phyloP scores from a whole-genome alignment of 176 grass and related monocot species.

The Guadua angustifolia region DNA sequence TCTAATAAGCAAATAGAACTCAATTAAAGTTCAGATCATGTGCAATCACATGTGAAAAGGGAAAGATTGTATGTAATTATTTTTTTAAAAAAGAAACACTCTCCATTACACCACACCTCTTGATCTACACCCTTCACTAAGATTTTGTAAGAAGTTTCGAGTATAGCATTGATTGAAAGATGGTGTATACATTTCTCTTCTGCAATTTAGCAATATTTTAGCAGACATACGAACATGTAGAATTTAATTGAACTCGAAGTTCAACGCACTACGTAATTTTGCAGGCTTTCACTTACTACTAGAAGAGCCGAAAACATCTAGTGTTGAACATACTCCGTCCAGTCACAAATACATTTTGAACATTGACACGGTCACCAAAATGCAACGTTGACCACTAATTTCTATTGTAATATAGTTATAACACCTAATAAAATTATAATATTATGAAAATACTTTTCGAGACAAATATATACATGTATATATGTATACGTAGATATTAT shows the following conservation, averaged over 20 bases:
- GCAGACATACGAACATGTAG: conserved; percentile 23
- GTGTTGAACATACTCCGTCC: neutral
- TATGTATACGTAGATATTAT: too few relatives aligned
- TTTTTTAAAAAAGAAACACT: neutral
- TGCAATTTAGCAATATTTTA: neutral
- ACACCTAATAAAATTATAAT: too few relatives aligned
- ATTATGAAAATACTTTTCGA: too few relatives aligned
- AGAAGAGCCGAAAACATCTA: neutral
- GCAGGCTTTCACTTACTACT: conserved; percentile 2
- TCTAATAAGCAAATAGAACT: conserved; percentile 37
- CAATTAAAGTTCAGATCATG: conserved; percentile 3
- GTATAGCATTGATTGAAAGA: conserved; percentile 11
- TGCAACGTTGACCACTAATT: too few relatives aligned
- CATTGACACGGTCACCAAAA: too few relatives aligned
- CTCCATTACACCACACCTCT: neutral
- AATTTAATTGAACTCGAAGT: neutral
- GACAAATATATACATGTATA: too few relatives aligned
- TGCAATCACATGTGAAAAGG: conserved; percentile 4
- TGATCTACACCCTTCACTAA: neutral
- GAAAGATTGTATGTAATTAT: neutral
- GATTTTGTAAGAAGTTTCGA: conserved; percentile 31
- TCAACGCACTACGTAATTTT: neutral
- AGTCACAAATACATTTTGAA: too few relatives aligned
- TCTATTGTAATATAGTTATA: too few relatives aligned
- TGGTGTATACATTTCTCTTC: neutral